Conservation (phyloP, 805 yeast species). For the Helenozyma rhizophorensis region DNA sequence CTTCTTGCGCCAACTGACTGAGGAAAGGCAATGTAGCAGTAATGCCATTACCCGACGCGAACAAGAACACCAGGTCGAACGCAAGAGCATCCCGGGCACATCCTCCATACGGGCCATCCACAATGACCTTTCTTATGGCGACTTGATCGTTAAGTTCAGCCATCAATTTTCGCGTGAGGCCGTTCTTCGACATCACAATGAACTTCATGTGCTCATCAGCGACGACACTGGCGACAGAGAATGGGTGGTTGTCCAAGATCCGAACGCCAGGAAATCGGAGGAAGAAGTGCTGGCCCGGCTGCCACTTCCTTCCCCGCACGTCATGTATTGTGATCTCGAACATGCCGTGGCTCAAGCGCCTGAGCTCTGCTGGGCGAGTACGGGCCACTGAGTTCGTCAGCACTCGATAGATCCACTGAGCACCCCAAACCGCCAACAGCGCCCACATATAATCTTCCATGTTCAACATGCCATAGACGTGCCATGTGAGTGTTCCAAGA, state of each 20-base stretch:
- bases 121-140: conserved; percentile 27
- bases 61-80: conserved; percentile 40
- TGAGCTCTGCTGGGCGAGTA: conserved; percentile 33
- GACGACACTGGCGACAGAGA: conserved; percentile 40
- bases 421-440: conserved; percentile 47
- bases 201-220: conserved; percentile 22
- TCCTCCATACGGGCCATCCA: conserved; percentile 62
- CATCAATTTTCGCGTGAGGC: conserved; percentile 39
- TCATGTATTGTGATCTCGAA: conserved; percentile 34
- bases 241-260: conserved; percentile 53
- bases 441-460: conserved; percentile 45
- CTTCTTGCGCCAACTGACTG: conserved; percentile 17
- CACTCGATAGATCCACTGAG: conserved; percentile 45
- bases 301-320: conserved; percentile 39
- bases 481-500: conserved; percentile 44
- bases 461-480: conserved; percentile 30
- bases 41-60: conserved; percentile 51
- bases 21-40: conserved; percentile 47
- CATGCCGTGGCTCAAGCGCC: conserved; percentile 20
- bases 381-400: conserved; percentile 38
- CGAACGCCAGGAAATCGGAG: conserved; percentile 43
- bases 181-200: conserved; percentile 42
- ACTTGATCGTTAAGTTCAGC: conserved; percentile 25
- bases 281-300: conserved; percentile 53
- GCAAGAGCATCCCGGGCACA: conserved; percentile 39